These are phyloP conservation scores for Pterula multifida DNA, from an alignment of 1,284 basidiomycete species.

Conservation along the genomic window DNA sequence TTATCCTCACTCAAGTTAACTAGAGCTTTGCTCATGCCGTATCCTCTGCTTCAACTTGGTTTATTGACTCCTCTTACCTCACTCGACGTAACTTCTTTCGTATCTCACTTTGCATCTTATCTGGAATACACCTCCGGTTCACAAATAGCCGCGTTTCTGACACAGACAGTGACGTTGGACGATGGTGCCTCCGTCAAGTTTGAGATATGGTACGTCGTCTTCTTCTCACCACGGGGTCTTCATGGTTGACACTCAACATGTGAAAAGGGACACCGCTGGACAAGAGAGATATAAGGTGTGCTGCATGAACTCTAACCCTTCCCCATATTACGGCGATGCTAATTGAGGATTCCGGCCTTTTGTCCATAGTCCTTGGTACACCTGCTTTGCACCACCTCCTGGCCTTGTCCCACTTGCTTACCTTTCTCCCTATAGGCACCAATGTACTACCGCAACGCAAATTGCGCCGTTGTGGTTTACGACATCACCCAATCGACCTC, in stretches of 20 bases:
- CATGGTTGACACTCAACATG: conserved; percentile 7
- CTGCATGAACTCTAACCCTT: too few relatives aligned
- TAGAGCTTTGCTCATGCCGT: too few relatives aligned
- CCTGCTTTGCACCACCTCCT: conserved; percentile 10
- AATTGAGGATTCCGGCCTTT: too few relatives aligned
- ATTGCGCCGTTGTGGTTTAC: conserved; percentile 80
- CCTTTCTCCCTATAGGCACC: conserved; percentile 48
- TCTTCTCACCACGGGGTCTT: neutral
- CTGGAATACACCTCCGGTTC: conserved; percentile 2
- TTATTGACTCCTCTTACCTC: too few relatives aligned
- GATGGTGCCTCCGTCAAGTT: conserved; percentile 91
- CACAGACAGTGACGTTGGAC: conserved; percentile 87
- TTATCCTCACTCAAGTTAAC: neutral
- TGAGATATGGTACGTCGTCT: conserved; percentile 74
- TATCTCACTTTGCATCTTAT: too few relatives aligned
- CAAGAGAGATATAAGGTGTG: conserved; percentile 84
- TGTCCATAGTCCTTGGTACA: conserved; percentile 46
- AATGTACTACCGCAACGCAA: conserved; percentile 88
- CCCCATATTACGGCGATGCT: too few relatives aligned
- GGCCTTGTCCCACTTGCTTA: conserved; percentile 5
- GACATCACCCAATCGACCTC: conserved; percentile 81
- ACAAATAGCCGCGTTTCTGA: conserved; percentile 79
- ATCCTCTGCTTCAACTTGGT: too few relatives aligned
- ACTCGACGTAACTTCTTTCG: too few relatives aligned
- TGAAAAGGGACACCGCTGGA: conserved; percentile 76